Conservation (phyloP, 2,329 filamentous ascomycete genomes). For the Volutella citrinella region DNA sequence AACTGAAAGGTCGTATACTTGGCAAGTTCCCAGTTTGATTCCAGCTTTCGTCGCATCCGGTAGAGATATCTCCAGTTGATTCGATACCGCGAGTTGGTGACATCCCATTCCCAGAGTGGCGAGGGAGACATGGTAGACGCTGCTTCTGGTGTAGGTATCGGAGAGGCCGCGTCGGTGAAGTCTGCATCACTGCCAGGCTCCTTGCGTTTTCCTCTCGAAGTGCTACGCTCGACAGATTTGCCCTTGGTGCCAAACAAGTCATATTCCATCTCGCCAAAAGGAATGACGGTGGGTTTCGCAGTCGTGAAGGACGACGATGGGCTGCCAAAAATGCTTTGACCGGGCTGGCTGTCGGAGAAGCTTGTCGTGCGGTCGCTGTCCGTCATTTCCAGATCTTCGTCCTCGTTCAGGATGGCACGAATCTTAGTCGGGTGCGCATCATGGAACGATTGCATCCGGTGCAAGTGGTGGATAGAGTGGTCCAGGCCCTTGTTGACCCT, state of each 20-base stretch:
- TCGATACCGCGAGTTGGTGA: constrained; percentile 49
- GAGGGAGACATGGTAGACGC: constrained; percentile 38
- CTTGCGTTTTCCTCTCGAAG: constrained; percentile 33
- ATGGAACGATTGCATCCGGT: constrained; percentile 44
- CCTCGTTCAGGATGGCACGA: constrained; percentile 48
- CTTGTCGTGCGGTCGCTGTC: constrained; percentile 32
- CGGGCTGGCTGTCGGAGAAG: constrained; percentile 19
- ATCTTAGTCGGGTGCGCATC: constrained; percentile 52
- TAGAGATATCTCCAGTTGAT: constrained; percentile 95
- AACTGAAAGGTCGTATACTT: constrained; percentile 85
- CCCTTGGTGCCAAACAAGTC: constrained; percentile 26
- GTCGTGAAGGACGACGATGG: constrained; percentile 30
- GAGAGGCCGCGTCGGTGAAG: constrained; percentile 27
- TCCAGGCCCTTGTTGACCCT: constrained; percentile 46
- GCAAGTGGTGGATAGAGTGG: constrained; percentile 38
- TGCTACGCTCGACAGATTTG: constrained; percentile 28
- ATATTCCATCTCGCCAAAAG: constrained; percentile 29
- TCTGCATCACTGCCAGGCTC: constrained; percentile 33
- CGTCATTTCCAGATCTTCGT: constrained; percentile 49
- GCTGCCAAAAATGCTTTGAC: constrained; percentile 34
- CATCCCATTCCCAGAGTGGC: constrained; percentile 50
- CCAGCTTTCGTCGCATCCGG: constrained; percentile 77
- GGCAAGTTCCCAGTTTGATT: constrained; percentile 87
- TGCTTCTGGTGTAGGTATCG: constrained; percentile 24
- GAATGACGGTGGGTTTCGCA: constrained; percentile 21